Conservation (phyloP, 148 eudicot genomes). For the Amaranthus palmeri region DNA sequence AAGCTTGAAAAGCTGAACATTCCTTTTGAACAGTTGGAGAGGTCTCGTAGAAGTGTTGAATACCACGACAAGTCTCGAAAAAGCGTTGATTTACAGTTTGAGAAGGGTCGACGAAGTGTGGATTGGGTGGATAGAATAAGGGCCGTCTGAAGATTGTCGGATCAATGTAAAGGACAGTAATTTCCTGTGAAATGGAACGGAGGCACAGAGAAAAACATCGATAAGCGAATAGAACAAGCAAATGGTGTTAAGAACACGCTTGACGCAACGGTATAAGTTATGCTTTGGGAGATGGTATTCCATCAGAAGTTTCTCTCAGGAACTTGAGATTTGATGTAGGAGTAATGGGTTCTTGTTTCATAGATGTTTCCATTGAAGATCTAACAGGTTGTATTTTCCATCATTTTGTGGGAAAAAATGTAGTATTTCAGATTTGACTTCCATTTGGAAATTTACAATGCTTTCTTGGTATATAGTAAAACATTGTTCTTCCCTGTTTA, state of each 20-base stretch:
- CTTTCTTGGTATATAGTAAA: background rate
- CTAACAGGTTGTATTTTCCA: conserved; percentile 19
- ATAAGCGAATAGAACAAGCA: conserved; percentile 16
- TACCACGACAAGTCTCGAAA: conserved; percentile 56
- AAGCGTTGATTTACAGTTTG: conserved; percentile 71
- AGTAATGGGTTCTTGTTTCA: conserved; percentile 12
- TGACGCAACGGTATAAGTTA: conserved; percentile 14
- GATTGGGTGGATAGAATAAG: conserved; percentile 87
- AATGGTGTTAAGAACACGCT: conserved; percentile 12
- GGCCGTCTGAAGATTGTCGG: conserved; percentile 15
- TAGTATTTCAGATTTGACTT: conserved; percentile 11
- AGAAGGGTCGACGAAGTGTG: conserved; percentile 74
- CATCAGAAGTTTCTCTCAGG: conserved; percentile 7
- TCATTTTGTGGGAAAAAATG: conserved; percentile 14
- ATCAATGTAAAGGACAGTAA: conserved; percentile 24
- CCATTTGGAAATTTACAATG: background rate
- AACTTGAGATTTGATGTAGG: conserved; percentile 10
- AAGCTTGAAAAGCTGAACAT: conserved; percentile 60
- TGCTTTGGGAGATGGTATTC: conserved; percentile 10
- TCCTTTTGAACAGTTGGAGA: conserved; percentile 74
- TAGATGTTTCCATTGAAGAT: conserved; percentile 10
- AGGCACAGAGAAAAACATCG: conserved; percentile 8
- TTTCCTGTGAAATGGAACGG: conserved; percentile 16
- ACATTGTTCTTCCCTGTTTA: background rate
- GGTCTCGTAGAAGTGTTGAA: conserved; percentile 88